Evolutionary conservation across 768 basidiomycete species (phyloP), one percentile per base, ranked within the genome.

Genomic region (Heimioporus sp.): DNA sequence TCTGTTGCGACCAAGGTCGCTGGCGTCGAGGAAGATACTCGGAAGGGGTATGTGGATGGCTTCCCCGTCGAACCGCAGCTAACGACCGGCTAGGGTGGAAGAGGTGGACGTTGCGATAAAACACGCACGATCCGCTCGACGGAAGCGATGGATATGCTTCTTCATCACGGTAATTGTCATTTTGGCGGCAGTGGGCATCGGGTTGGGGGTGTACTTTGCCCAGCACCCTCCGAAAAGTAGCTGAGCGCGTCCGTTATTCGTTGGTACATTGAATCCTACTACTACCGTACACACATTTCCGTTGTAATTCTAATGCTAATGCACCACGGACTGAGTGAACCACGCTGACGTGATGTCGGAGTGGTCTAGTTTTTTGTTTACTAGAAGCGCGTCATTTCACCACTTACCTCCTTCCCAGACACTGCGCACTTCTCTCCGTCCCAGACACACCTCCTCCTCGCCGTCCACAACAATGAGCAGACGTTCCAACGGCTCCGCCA

Each of bases 81-180:
- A 20, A 46, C 21, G 19, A 50, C 10, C n/a, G 19, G 38, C 28
- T 46, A 92, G 90, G 36, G 63, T 81, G 36, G 67, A 76, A 42
- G 77, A 90, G 49, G 87, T 85, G 10, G 78, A 81, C 43, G 73
- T 76, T 41, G 92, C 92, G 2, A 85, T 91, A 38, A 71, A 76
- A 39, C 81, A 81, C 55, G 89, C 88, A 1, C 76, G 84, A 12
- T 69, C 76, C 21, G 89, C 90, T 10, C 81, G 93, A 52, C 83
- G 81, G 63, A 91, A 86, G 72, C 83, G 91, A 54, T 91, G 88
- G 88, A 88, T 88, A 72, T 94, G 90, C 70, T 92, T 93, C 68
- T 72, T 78, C 60, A 73, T 89, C 45, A 66, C 77, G 48, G 54
- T 92, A 24, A 53, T 83, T 49, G 69, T 87, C 47, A 75, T 87